Base-by-base conservation (phyloP, 306 rosid species). In the Dalbergia oliveri region DNA sequence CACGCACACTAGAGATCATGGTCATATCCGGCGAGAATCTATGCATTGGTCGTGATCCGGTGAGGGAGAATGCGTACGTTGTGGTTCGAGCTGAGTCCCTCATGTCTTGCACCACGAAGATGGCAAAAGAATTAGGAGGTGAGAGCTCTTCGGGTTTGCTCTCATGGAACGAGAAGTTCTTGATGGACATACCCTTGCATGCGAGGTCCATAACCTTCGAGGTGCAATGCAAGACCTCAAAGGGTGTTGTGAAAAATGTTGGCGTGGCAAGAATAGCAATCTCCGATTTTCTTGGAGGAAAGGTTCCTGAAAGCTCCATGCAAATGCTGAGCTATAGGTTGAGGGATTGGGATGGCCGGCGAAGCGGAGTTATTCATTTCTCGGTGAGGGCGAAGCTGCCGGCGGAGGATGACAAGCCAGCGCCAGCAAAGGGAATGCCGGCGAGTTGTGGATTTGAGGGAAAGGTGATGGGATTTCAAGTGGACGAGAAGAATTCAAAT, bases 311-410 rank as follows among this genome's bases (percentile, higher is more conserved):
- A 26, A 2, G 74, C 14, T 73, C 80, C 71, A 18, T 64, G 82
- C 89, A 90, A 39, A 83, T 79, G 51, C 43, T 88, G 85, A 88
- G 91, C 77, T 88, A 90, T 19, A 61, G 94, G 71, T 19, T 88
- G 82, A 85, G 92, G 77, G 83, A 88, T 13, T n/a, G 58, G 9
- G 79, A 69, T 23, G 91, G 94, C 0, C 69, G 75, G 50, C 72
- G 79, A 72, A 88, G 73, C 13, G 94, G 94, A 60, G 85, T 90
- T 14, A 33, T 90, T 8, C 87, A 89, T 53, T 67, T 88, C 43
- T 88, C 90, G 6, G 92, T 85, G 66, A 87, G 76, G 76, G 60
- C 44, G 26, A 79, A 69, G 83, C 58, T 37, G 1, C 14, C 78
- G 31, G 44, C 44, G 53, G 71, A 39, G 51, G 31, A 59, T 21